phyloP scores from a whole-genome alignment of 192 early-diverging fungal genomes.

The Piromyces sp. region DNA sequence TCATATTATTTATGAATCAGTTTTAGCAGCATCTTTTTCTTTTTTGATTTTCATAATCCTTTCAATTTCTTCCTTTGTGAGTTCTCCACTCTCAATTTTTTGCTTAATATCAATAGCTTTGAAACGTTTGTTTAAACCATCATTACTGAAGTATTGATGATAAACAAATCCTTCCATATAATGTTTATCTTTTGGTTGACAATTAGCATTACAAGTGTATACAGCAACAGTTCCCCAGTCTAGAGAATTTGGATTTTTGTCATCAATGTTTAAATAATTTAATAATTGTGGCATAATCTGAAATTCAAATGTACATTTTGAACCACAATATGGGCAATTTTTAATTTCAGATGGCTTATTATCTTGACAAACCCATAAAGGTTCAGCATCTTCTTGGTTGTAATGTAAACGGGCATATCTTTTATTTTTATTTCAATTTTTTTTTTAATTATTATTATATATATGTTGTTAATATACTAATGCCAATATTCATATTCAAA shows the following conservation, averaged over 20 bases:
- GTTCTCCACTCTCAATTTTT: neutral
- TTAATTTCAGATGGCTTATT: constrained; percentile 42
- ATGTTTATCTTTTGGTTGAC: constrained; percentile 26
- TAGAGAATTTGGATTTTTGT: constrained; percentile 44
- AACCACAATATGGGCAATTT: constrained; percentile 52
- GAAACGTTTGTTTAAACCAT: constrained; percentile 40
- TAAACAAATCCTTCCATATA: constrained; percentile 53
- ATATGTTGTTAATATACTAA: constrained; percentile 15
- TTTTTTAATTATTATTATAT: neutral
- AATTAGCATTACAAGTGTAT: constrained; percentile 72
- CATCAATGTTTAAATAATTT: constrained; percentile 54
- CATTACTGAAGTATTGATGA: constrained; percentile 66
- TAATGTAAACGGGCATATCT: constrained; percentile 11
- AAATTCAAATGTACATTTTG: constrained; percentile 69
- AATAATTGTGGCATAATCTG: constrained; percentile 87
- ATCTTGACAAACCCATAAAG: constrained; percentile 63
- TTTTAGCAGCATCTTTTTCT: neutral
- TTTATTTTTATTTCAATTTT: neutral
- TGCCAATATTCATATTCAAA: no score
- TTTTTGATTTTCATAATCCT: neutral
- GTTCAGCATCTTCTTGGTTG: constrained; percentile 25
- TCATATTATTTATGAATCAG: neutral
- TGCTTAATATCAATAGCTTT: neutral
- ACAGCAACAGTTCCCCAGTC: constrained; percentile 85
- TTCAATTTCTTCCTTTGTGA: neutral